Conservation (phyloP, 2,329 filamentous ascomycete species). For the Hirsutella minnesotensis region DNA sequence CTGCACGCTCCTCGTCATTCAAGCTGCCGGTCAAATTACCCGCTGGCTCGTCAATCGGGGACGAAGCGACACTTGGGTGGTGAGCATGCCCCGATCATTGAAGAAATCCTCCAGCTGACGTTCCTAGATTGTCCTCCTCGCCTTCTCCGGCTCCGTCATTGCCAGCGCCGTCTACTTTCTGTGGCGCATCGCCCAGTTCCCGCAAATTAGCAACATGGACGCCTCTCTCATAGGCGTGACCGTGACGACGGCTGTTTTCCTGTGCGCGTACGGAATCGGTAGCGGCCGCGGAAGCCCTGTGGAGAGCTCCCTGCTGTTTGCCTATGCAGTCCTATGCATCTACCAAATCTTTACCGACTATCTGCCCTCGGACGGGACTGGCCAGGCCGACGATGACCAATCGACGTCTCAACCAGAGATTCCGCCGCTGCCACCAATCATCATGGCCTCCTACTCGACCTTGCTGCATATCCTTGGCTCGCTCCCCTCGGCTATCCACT, state of each 20-base stretch:
- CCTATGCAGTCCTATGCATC: conserved; percentile 95
- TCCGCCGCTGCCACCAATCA: conserved; percentile 89
- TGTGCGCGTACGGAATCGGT: conserved; percentile 88
- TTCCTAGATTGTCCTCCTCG: conserved; percentile 71
- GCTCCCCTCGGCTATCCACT: conserved; percentile 73
- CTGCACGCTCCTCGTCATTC: conserved; percentile 90
- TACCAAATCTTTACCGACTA: conserved; percentile 99
- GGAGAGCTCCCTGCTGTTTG: conserved; percentile 88
- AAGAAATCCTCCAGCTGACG: background rate
- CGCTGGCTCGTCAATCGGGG: conserved; percentile 90
- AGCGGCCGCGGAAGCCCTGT: conserved; percentile 90
- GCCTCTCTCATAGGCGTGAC: conserved; percentile 86
- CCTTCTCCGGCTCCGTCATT: conserved; percentile 81
- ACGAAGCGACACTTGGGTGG: conserved; percentile 93
- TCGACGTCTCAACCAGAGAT: conserved; percentile 64
- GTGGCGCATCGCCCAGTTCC: conserved; percentile 88
- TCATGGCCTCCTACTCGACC: conserved; percentile 97
- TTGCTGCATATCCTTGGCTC: conserved; percentile 73
- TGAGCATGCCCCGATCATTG: conserved; percentile 30
- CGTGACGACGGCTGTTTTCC: conserved; percentile 83
- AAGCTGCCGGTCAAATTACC: conserved; percentile 87
- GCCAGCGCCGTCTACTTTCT: conserved; percentile 93
- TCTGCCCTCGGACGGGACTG: conserved; percentile 60
- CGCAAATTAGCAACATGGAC: conserved; percentile 83
- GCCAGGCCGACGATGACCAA: conserved; percentile 36